A percentile compares a stretch with the other conserved stretches of the same genome.
phyloP scores from a whole-genome alignment of 768 basidiomycete species.

The Leccinum sublutescens region DNA sequence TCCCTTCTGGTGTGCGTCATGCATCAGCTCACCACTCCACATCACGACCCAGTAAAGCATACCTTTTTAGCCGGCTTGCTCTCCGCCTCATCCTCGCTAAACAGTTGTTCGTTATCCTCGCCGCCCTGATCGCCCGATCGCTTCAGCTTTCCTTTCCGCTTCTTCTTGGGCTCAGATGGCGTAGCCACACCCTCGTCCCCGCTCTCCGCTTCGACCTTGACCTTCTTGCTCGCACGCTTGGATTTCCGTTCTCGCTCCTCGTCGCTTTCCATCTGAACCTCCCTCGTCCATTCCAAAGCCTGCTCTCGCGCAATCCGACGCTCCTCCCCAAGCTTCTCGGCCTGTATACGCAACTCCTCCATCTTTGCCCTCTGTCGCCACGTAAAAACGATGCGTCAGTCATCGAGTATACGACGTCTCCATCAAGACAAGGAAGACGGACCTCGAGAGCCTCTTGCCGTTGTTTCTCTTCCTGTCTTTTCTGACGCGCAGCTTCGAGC shows the following conservation, averaged over 20 bases:
- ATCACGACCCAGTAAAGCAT: constrained; percentile 6
- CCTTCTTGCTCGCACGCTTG: constrained; percentile 54
- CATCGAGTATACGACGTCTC: not conserved
- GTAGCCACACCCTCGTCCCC: constrained; percentile 43
- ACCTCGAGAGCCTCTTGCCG: constrained; percentile 68
- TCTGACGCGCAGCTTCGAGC: constrained; percentile 72
- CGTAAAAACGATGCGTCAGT: not conserved
- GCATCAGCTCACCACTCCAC: not conserved
- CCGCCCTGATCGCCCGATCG: constrained; percentile 50
- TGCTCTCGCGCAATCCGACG: constrained; percentile 76
- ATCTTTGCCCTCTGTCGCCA: constrained; percentile 51
- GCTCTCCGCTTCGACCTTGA: constrained; percentile 50
- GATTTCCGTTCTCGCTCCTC: constrained; percentile 73
- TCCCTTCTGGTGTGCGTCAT: constrained; percentile 32
- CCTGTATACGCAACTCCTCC: constrained; percentile 66
- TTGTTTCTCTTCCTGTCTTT: constrained; percentile 78
- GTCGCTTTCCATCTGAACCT: constrained; percentile 65
- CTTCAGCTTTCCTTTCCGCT: constrained; percentile 74
- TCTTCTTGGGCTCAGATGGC: constrained; percentile 62
- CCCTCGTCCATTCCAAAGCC: constrained; percentile 73
- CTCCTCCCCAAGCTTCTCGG: constrained; percentile 78
- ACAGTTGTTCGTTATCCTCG: constrained; percentile 60
- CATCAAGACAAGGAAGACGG: constrained; percentile 19
- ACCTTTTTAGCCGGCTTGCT: constrained; percentile 70
- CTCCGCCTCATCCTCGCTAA: constrained; percentile 67